phyloP scores from a whole-genome alignment of 2,329 filamentous ascomycete species.

The Fusarium compactum region DNA sequence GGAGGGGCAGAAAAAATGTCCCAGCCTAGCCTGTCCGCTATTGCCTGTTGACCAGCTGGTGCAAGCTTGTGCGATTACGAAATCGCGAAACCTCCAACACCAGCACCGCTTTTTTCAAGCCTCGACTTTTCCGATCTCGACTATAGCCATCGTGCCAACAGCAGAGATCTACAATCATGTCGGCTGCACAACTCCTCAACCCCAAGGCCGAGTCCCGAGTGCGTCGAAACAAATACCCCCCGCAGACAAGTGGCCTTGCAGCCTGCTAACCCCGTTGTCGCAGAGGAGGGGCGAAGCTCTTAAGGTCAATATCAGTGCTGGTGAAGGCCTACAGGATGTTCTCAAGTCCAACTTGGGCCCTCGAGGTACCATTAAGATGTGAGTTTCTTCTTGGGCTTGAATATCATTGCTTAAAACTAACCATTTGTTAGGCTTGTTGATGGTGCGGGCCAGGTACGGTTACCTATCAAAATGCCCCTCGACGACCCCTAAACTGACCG shows the following conservation, averaged over 20 bases:
- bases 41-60: slow-evolving; percentile 47
- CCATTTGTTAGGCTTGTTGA: slow-evolving; percentile 69
- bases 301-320: slow-evolving; percentile 95
- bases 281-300: slow-evolving; percentile 97
- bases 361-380: slow-evolving; percentile 97
- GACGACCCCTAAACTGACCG: slow-evolving; percentile 48
- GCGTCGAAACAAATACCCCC: slow-evolving; percentile 56
- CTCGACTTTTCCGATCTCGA: slow-evolving; percentile 40
- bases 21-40: slow-evolving; percentile 47
- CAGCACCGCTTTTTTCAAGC: slow-evolving; percentile 30
- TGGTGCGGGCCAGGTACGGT: slow-evolving; percentile 73
- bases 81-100: slow-evolving; percentile 45
- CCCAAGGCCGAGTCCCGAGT: slow-evolving; percentile 98
- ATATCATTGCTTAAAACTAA: slow-evolving; percentile 43
- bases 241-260: slow-evolving; percentile 35
- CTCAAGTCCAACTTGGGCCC: slow-evolving; percentile 96
- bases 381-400: slow-evolving; percentile 34
- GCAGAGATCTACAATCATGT: slow-evolving; percentile 70
- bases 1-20: slow-evolving; percentile 53
- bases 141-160: slow-evolving; percentile 36
- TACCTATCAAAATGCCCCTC: slow-evolving; percentile 45
- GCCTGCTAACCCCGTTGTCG: slow-evolving; percentile 46
- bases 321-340: slow-evolving; percentile 93
- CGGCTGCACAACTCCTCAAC: slow-evolving; percentile 97
- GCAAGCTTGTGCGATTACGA: slow-evolving; percentile 50